Evolutionary conservation across 2,329 filamentous ascomycete genomes (phyloP), one percentile per base, ranked within the genome.

Genomic region (Colletotrichum agaves): DNA sequence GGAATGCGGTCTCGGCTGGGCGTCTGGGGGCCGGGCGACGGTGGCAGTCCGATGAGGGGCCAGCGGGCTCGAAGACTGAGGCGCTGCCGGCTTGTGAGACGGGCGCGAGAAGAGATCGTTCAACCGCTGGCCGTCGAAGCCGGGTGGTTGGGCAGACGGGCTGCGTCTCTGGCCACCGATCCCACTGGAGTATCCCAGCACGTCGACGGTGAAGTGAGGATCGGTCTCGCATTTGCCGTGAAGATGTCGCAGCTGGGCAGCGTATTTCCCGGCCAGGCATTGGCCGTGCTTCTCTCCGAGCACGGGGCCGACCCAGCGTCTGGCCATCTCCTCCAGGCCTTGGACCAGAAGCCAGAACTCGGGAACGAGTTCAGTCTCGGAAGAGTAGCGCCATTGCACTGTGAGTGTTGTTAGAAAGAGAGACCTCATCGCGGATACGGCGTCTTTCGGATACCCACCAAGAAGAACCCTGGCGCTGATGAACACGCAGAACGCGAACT

Each of bases 401-500:
- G 10, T 0, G 3, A 7, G 5, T 4, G n/a, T 69, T 19, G n/a
- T n/a, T n/a, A n/a, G n/a, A n/a, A n/a, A 69, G 33, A 19, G 39
- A 44, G 41, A 44, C 7, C 4, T 5, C 11, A 37, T 15, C 10
- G 10, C 11, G 11, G 13, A 37, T 15, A 4, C 35, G 13, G 35
- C 11, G 11, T 37, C 35, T 13, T 37, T 37, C 13, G 35, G 13
- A 12, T 7, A 41, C 61, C 21, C 60, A 71, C 71, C 64, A 13
- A 84, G 73, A 0, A 85, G 72, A 3, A 82, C 78, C 10, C 82
- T 74, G 0, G 77, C 82, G n/a, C 78, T 81, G 8, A 85, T 75
- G 49, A 82, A 85, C 0, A 80, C 75, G 65, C 82, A 85, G 37
- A 85, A 82, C 0, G 80, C 76, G 69, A 83, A 84, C 41, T 84